phyloP scores from a whole-genome alignment of 768 basidiomycete species.

The Strobilomyces dryophilus region DNA sequence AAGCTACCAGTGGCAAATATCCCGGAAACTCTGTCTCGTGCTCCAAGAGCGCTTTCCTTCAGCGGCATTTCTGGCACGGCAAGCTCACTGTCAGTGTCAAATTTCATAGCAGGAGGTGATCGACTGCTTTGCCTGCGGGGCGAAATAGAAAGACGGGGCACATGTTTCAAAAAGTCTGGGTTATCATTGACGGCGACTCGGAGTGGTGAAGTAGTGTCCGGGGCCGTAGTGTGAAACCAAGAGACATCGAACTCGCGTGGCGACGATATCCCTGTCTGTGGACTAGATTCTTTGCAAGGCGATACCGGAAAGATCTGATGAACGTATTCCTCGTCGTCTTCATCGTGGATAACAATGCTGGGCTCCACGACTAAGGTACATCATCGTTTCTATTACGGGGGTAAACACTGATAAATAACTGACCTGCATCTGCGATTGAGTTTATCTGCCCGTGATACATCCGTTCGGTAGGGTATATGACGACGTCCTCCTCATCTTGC shows the following conservation, averaged over 20 bases:
- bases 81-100: slow-evolving; percentile 44
- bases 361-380: slow-evolving; percentile 48
- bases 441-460: slow-evolving; percentile 61
- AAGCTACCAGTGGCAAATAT: slow-evolving; percentile 36
- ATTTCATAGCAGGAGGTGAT: slow-evolving; percentile 49
- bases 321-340: slow-evolving; percentile 42
- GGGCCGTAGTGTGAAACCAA: slow-evolving; percentile 44
- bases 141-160: slow-evolving; percentile 56
- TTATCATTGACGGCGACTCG: slow-evolving; percentile 44
- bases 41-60: slow-evolving; percentile 54
- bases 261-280: slow-evolving; percentile 49
- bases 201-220: slow-evolving; percentile 37
- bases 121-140: slow-evolving; percentile 57
- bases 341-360: slow-evolving; percentile 58
- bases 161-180: slow-evolving; percentile 47
- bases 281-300: slow-evolving; percentile 41
- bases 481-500: slow-evolving; percentile 48
- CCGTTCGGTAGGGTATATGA: slow-evolving; percentile 58
- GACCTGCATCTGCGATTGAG: slow-evolving; percentile 75
- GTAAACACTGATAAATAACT: slow-evolving; percentile 18
- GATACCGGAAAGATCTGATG: slow-evolving; percentile 50
- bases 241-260: slow-evolving; percentile 51
- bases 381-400: slow-evolving; percentile 9
- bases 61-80: slow-evolving; percentile 39
- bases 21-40: slow-evolving; percentile 64